Conservation (phyloP, 2,329 filamentous ascomycete genomes). For the Acephala macrosclerotiorum region DNA sequence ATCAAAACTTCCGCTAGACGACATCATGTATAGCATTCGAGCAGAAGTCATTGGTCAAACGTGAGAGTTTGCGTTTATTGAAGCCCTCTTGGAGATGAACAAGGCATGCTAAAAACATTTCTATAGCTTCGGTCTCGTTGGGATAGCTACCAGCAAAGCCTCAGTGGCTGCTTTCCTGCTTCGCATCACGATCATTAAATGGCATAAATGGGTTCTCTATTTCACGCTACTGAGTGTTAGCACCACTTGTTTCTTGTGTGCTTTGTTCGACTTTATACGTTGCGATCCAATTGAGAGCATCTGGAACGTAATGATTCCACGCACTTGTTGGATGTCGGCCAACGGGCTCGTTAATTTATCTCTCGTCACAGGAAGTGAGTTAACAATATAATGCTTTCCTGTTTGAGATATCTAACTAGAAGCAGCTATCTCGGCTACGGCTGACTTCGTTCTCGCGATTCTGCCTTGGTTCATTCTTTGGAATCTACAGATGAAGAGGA, state of each 20-base stretch:
- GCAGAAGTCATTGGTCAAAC: constrained; percentile 30
- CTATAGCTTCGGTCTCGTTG: constrained; percentile 26
- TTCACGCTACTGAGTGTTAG: constrained; percentile 18
- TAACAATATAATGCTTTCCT: constrained; percentile 4
- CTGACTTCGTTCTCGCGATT: constrained; percentile 47
- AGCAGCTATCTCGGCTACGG: constrained; percentile 15
- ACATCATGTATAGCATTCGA: constrained; percentile 7
- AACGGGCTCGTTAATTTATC: constrained; percentile 14
- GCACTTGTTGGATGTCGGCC: constrained; percentile 23
- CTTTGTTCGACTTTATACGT: constrained; percentile 28
- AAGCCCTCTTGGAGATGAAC: neutral
- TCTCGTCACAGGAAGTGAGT: neutral
- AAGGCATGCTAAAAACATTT: neutral
- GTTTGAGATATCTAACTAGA: neutral
- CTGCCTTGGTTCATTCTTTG: constrained; percentile 49
- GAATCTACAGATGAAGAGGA: constrained; percentile 46
- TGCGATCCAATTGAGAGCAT: constrained; percentile 28
- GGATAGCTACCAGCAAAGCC: constrained; percentile 28
- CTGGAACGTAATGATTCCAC: constrained; percentile 24
- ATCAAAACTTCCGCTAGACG: constrained; percentile 8
- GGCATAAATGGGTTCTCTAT: constrained; percentile 26
- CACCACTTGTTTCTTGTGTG: constrained; percentile 15
- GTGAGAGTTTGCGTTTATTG: constrained; percentile 5
- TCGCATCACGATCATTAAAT: constrained; percentile 24
- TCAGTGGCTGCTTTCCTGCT: constrained; percentile 27